Evolutionary conservation across 139 green algal species (phyloP), one percentile per base, ranked within the genome.

Genomic region (Auxenochlorella pyrenoidosa): DNA sequence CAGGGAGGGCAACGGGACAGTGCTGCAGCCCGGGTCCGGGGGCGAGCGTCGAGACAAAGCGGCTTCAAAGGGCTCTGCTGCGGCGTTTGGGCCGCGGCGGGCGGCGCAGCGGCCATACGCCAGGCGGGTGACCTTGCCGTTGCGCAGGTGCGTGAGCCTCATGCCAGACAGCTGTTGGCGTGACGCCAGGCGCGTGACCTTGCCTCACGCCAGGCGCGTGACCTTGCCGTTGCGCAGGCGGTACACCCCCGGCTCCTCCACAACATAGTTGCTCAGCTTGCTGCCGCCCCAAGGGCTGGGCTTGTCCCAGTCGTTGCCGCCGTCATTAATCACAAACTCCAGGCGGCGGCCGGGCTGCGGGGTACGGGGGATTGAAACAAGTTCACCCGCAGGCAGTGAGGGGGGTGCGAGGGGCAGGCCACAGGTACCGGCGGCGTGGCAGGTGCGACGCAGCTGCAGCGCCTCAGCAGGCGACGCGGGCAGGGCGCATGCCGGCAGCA

Each of bases 311-410:
- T 90, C 73, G 79, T 41, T 82, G 44, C 36, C 63, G 60, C 87
- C 87, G 66, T 90, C 72, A 40, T 75, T 90, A 40, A 88, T 59
- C 68, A 90, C 87, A 84, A 90, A 90, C 84, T 90, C 79, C 87
- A 90, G 26, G 12, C 59, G 68, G 5, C 28, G 43, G 30, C 82
- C 82, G 3, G 51, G 21, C 84, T 88, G 84, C 73, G 34, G 5
- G 19, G 44, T 13, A 5, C 3, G 38, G 4, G 73, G 40, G 26
- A 4, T 36, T 41, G 41, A 5, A 60, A 41, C 75, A 60, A 28
- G 41, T 16, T 36, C 38, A 18, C 10, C 26, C 3, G 38, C 40
- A 21, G 16, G 5, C 24, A 19, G 47, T 47, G 44, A 70, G 28
- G n/a, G 22, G 78, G 30, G 24, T n/a, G 26, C 6, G 21, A 60